Evolutionary conservation across 345 rosid species (phyloP), one percentile per base, ranked within the genome.

Genomic region (Dipteronia dyeriana): DNA sequence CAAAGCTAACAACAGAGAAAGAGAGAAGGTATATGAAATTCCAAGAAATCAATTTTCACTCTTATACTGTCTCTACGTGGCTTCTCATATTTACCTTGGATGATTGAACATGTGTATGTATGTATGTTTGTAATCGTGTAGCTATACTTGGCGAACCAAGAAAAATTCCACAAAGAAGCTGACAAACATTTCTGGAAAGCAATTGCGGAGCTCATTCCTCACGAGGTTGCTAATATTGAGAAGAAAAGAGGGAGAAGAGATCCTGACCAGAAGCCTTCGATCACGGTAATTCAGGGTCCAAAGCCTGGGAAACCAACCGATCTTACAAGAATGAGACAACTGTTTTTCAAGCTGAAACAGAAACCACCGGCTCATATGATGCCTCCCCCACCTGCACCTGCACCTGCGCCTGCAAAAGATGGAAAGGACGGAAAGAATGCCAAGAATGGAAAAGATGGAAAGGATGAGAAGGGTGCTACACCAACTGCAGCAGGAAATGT

Each of bases 251-350:
- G 92, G 39, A 91, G 83, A 78, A 92, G 82, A 78, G 98, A 94
- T 66, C 83, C 92, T 0, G 97, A 93, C 65, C 89, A 87, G 89
- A 91, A 89, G 75, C 90, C 97, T 61, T 87, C 90, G 0, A 73
- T 90, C 57, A 25, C 25, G 17, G 86, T 96, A 65, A 83, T 94
- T 79, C 98, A 94, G 65, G 98, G 98, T 66, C 98, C 98, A 41
- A 94, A 94, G 77, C 98, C 99, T 13, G 98, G 97, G 74, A 96
- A 94, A 79, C 98, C 93, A 2, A 86, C 97, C 8, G 98, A 97
- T 79, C 90, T 92, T 19, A 73, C 91, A 26, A 91, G 99, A 77
- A 91, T 92, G 97, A 88, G 97, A 79, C 98, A 97, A 77, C 82
- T 94, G 41, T 87, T 90, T 80, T 41, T 83, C 81, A 94, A 89